phyloP scores from a whole-genome alignment of 768 basidiomycete species.

The Lactarius sanguifluus region DNA sequence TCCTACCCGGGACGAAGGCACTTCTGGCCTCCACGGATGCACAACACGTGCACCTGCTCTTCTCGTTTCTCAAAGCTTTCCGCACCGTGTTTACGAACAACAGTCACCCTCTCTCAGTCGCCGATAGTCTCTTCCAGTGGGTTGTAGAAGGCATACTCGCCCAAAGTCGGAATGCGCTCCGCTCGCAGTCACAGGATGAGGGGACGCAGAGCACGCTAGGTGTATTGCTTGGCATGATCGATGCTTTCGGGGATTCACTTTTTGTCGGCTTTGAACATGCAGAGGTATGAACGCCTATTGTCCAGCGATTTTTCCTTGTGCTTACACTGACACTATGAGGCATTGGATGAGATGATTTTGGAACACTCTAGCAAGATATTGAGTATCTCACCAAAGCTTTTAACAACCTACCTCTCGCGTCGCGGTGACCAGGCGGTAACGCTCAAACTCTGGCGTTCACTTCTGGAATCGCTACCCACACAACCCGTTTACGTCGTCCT shows the following conservation, averaged over 20 bases:
- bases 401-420: constrained; percentile 53
- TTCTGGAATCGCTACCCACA: constrained; percentile 46
- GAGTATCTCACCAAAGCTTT: constrained; percentile 42
- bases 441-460: constrained; percentile 46
- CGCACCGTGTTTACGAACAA: constrained; percentile 41
- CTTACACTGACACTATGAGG: constrained; percentile 35
- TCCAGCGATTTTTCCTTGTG: background rate
- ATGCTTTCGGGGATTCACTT: constrained; percentile 51
- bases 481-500: constrained; percentile 38
- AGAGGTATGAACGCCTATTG: constrained; percentile 40
- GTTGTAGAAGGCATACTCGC: constrained; percentile 40
- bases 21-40: constrained; percentile 11
- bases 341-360: constrained; percentile 46
- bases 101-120: constrained; percentile 32
- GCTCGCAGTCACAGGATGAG: constrained; percentile 29
- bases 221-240: constrained; percentile 46
- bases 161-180: constrained; percentile 36
- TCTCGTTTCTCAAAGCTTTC: constrained; percentile 49
- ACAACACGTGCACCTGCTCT: constrained; percentile 39
- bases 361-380: constrained; percentile 44
- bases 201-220: constrained; percentile 27
- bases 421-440: constrained; percentile 38
- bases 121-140: constrained; percentile 36
- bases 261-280: constrained; percentile 47
- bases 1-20: constrained; percentile 38